Evolutionary conservation across 805 yeast genomes (phyloP), one percentile per base, ranked within the genome.

Genomic region (Limtongia smithiae): DNA sequence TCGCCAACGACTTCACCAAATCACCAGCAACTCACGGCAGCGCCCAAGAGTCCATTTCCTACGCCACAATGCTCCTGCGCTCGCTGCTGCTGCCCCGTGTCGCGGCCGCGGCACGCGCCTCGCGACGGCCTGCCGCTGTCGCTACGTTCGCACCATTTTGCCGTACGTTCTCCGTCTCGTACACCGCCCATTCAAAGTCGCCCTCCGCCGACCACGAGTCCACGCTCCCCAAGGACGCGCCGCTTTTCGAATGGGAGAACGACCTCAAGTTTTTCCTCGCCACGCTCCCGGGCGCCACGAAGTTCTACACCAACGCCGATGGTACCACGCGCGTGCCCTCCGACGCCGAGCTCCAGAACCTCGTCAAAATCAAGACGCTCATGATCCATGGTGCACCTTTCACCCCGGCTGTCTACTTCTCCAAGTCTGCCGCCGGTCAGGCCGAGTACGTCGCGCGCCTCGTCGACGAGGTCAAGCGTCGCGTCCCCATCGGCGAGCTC

Each of bases 271-370:
- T 27, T 9, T 36, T 52, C 28, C 74, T 86, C 59, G 81, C 80
- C 61, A 65, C 78, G 21, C 72, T 85, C 47, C 83, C 89, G 22
- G 75, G 81, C 25, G 77, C 83, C 28, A 76, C 82, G 48, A 77
- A 80, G 63, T 73, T 84, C 57, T 86, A 80, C 67, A 79, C 82
- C 63, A 82, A 83, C 65, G 76, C 83, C 42, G 91, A 86, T 64
- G 95, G 94, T 5, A 70, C 87, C 9, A 77, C 82, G 45, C 75
- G 89, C 57, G 77, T 73, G 20, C 91, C 89, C 41, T 66, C 75
- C 25, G 94, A 86, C 27, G 24, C 38, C 40, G 40, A 17, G 14
- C 44, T 39, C 36, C 31, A 32, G 38, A 24, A 24, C 35, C 49
- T 45, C 36, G 24, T 33, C 34, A 9, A 6, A 9, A 6, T 25